Evolutionary conservation across 306 rosid genomes (phyloP).

Genomic region (Delonix regia): DNA sequence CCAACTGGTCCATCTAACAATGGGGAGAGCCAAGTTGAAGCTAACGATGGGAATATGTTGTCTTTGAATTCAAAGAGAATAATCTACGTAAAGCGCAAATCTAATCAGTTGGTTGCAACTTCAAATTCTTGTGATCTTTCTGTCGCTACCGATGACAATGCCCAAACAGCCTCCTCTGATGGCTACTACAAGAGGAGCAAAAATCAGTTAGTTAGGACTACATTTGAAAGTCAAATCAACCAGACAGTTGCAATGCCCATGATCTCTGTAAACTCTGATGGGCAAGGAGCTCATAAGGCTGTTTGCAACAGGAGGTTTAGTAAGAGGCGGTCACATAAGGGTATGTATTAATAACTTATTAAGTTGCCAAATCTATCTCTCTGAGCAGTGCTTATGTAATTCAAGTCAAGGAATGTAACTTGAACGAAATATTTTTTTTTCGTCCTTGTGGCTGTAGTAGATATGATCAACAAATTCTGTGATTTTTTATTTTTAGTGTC

Average conservation of each 20-base stretch:
- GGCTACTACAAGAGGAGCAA: slow-evolving; percentile 86
- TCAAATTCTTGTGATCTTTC: slow-evolving; percentile 60
- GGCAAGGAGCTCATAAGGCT: slow-evolving; percentile 50
- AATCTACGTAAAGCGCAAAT: slow-evolving; percentile 75
- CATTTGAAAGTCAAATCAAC: slow-evolving; percentile 57
- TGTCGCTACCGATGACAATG: slow-evolving; percentile 33
- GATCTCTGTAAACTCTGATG: slow-evolving; percentile 46
- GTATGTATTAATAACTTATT: slow-evolving; percentile 54
- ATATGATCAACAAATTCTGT: slow-evolving; percentile 18
- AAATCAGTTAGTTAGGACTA: slow-evolving; percentile 79
- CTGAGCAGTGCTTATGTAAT: slow-evolving; percentile 15
- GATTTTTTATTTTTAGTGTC: slow-evolving; percentile 27
- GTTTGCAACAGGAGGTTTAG: slow-evolving; percentile 55
- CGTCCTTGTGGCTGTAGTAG: slow-evolving; percentile 24
- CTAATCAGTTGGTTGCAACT: slow-evolving; percentile 87
- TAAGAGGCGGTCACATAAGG: slow-evolving; percentile 65
- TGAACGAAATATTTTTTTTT: slow-evolving; percentile 10
- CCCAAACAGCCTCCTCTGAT: slow-evolving; percentile 22
- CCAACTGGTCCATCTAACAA: slow-evolving; percentile 43
- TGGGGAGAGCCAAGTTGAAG: slow-evolving; percentile 54
- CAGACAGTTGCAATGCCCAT: slow-evolving; percentile 48
- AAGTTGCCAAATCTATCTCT: slow-evolving; percentile 25
- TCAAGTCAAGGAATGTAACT: slow-evolving; percentile 24
- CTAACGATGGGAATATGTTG: slow-evolving; percentile 31
- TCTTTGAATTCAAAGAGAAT: slow-evolving; percentile 58